A percentile compares a stretch with the other conserved stretches of the same genome.
Conservation (phyloP, 129 eudicot species). For the Lonicera japonica region DNA sequence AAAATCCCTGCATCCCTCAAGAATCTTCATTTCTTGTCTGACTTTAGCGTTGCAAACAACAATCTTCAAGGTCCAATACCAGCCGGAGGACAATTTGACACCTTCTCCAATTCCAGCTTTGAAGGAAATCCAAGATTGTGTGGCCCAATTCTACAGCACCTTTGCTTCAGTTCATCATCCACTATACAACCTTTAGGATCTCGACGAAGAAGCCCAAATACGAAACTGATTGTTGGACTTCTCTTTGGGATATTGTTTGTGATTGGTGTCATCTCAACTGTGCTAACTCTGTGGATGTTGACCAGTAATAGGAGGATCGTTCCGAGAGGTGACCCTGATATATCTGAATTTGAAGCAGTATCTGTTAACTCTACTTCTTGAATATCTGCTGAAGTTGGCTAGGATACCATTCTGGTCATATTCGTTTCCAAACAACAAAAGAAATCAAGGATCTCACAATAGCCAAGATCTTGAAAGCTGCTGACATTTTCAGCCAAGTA, state of each 20-base stretch:
- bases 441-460: conserved; percentile 53
- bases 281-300: conserved; percentile 53
- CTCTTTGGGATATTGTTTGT: conserved; percentile 55
- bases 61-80: conserved; percentile 60
- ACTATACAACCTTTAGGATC: conserved; percentile 8
- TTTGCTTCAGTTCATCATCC: conserved; percentile 26
- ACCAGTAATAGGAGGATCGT: conserved; percentile 60
- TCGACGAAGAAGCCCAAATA: conserved; percentile 40
- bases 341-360: conserved; percentile 31
- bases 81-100: conserved; percentile 65
- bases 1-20: conserved; percentile 55
- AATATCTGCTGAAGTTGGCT: conserved; percentile 35
- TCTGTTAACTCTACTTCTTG: conserved; percentile 55
- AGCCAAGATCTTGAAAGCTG: conserved; percentile 63
- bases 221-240: conserved; percentile 48
- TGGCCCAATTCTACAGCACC: conserved; percentile 38
- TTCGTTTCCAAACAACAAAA: conserved; percentile 53
- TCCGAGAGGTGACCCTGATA: conserved; percentile 58
- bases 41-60: conserved; percentile 57
- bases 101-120: conserved; percentile 42
- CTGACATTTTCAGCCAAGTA: conserved; percentile 69
- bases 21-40: conserved; percentile 53
- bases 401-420: conserved; percentile 51
- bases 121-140: conserved; percentile 57
- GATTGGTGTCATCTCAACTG: conserved; percentile 36